These are phyloP conservation scores for Fistulinella cinereoalba DNA, from an alignment of 1,284 basidiomycete species.

Conservation along the genomic window DNA sequence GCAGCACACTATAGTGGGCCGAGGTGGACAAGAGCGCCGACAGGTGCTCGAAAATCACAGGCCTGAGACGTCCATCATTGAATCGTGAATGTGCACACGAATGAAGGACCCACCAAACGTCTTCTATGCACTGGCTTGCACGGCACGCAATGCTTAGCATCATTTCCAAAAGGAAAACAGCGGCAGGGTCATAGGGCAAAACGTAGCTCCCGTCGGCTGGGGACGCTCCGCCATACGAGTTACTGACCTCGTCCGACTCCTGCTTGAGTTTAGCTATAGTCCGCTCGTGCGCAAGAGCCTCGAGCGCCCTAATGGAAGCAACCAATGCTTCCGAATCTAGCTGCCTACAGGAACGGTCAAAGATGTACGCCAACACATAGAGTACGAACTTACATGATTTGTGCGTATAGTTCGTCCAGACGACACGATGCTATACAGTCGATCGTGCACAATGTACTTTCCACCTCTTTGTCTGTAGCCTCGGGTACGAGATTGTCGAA, in stretches of 20 bases:
- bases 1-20: slow-evolving; percentile 80
- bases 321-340: slow-evolving; percentile 77
- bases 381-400: slow-evolving; percentile 71
- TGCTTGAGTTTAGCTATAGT: slow-evolving; percentile 74
- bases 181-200: slow-evolving; percentile 91
- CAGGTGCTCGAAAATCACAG: slow-evolving; percentile 89
- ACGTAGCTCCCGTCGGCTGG: slow-evolving; percentile 44
- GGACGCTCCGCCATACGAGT: slow-evolving; percentile 34
- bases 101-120: slow-evolving; percentile 68
- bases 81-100: background rate
- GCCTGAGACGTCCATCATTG: slow-evolving; percentile 51
- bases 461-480: slow-evolving; percentile 85
- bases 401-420: slow-evolving; percentile 90
- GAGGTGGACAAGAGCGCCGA: slow-evolving; percentile 78
- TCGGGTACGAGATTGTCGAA: slow-evolving; percentile 75
- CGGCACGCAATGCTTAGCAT: slow-evolving; percentile 87
- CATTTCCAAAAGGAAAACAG: slow-evolving; percentile 90
- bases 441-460: slow-evolving; percentile 91
- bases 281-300: slow-evolving; percentile 83
- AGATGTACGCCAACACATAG: slow-evolving; percentile 1
- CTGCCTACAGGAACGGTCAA: slow-evolving; percentile 46
- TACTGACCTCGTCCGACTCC: slow-evolving; percentile 54
- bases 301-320: slow-evolving; percentile 83
- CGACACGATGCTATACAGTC: slow-evolving; percentile 95
- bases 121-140: slow-evolving; percentile 73